Evolutionary conservation across 768 basidiomycete species (phyloP).

Genomic region (Krasilnikovozyma curviuscula): DNA sequence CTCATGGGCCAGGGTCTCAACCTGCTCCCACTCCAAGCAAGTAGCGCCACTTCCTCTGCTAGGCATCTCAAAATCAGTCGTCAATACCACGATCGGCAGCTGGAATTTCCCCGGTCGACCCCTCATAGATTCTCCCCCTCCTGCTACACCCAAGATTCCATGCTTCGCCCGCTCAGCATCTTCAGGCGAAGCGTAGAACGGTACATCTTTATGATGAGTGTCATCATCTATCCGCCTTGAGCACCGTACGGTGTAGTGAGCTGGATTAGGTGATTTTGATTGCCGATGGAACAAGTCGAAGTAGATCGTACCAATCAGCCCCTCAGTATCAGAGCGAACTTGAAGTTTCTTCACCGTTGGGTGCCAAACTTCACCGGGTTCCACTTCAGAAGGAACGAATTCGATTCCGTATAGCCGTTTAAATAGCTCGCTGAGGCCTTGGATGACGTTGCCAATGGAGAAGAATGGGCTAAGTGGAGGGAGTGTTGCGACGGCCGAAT

Average conservation of each 20-base stretch:
- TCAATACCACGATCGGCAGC: slow-evolving; percentile 72
- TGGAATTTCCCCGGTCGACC: slow-evolving; percentile 51
- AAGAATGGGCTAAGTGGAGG: slow-evolving; percentile 35
- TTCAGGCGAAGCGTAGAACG: too few species aligned
- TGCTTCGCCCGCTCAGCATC: too few species aligned
- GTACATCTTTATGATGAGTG: too few species aligned
- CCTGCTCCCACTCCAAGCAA: slow-evolving; percentile 74
- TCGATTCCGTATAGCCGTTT: slow-evolving; percentile 68
- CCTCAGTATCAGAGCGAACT: slow-evolving; percentile 52
- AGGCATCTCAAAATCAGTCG: slow-evolving; percentile 66
- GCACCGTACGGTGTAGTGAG: slow-evolving; percentile 94
- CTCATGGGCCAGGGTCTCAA: slow-evolving; percentile 87
- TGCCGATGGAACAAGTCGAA: slow-evolving; percentile 69
- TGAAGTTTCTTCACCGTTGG: slow-evolving; percentile 71
- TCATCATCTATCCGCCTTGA: slow-evolving; percentile 83
- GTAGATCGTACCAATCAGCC: slow-evolving; percentile 83
- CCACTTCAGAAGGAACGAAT: slow-evolving; percentile 42
- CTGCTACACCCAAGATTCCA: not conserved
- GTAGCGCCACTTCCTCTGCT: slow-evolving; percentile 44
- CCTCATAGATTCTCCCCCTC: not conserved
- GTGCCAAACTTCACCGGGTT: slow-evolving; percentile 76
- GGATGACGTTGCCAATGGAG: slow-evolving; percentile 76
- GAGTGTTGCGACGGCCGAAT: slow-evolving; percentile 38
- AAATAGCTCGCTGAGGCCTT: slow-evolving; percentile 79
- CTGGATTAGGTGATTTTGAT: slow-evolving; percentile 77